Evolutionary conservation across 257 asterid species (phyloP), one percentile per base, ranked within the genome.

Genomic region (Paraleonurus japonicus): DNA sequence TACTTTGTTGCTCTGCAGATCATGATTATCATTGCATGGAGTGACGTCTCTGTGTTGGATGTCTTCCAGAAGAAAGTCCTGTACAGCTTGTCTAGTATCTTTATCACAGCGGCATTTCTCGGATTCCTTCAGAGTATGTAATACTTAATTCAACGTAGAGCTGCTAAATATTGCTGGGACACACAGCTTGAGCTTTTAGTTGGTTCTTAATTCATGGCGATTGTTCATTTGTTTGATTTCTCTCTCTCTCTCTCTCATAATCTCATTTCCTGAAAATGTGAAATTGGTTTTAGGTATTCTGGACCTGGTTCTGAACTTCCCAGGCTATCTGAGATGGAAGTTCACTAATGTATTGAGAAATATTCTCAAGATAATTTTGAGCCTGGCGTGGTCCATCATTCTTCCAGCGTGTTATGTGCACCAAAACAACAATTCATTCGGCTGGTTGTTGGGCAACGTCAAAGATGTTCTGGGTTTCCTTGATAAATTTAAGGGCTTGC

Each of bases 241-340:
- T 68, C 59, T 7, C 11, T 9, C 43, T 35, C 43, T 35, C 43
- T 35, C 43, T 55, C 2, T 51, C 59, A 19, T 12, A 70, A 20
- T 15, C 15, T 11, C 6, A 9, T 41, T 74, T 27, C 67, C 24
- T 73, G 55, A 55, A 74, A 79, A 53, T 53, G 1, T 47, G 54
- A 47, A 47, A 47, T 47, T 71, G 73, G 58, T 70, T 58, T 70
- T 33, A 90, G 96, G 92, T 81, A 76, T 86, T 19, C 73, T 90
- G 90, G 96, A 90, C 83, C 47, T 86, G 61, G 4, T 79, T 66
- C 81, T 90, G 81, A 88, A 90, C 92, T 90, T 86, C 76, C 96
- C 96, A 63, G 95, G 89, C 53, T 86, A 86, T 78, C 96, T 84
- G 78, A 83, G 96, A 80, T 90, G 95, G 95, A 88, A 73, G 71